These are phyloP conservation scores for Hemileccinum rubropunctum DNA, from an alignment of 768 basidiomycete genomes.

Conservation along the genomic window DNA sequence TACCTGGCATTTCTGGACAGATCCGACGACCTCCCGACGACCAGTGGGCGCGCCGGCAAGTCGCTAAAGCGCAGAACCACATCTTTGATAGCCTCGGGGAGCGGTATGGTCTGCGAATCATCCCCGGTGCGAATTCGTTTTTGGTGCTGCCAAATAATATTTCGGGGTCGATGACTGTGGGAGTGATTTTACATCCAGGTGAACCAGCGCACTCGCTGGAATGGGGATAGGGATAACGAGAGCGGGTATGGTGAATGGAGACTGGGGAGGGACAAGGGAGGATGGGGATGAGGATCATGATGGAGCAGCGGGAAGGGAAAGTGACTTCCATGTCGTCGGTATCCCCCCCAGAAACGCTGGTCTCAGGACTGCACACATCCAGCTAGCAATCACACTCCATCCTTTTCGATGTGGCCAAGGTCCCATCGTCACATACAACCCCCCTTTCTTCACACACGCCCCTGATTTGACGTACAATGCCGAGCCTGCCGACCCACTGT, in stretches of 20 bases:
- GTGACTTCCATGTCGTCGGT: too few species aligned
- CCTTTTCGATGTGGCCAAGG: slow-evolving; percentile 36
- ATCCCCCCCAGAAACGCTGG: too few species aligned
- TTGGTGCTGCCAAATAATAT: slow-evolving; percentile 81
- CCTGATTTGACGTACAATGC: slow-evolving; percentile 48
- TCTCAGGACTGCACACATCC: slow-evolving; percentile 5
- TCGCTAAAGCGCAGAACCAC: slow-evolving; percentile 90
- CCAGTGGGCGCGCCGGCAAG: slow-evolving; percentile 82
- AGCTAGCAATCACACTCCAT: slow-evolving; percentile 9
- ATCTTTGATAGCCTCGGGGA: slow-evolving; percentile 87
- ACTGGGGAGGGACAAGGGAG: background rate
- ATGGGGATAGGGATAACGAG: slow-evolving; percentile 31
- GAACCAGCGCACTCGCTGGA: slow-evolving; percentile 41
- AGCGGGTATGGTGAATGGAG: slow-evolving; percentile 31
- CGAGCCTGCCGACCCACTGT: slow-evolving; percentile 50
- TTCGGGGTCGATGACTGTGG: slow-evolving; percentile 80
- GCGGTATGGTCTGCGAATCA: slow-evolving; percentile 78
- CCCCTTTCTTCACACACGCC: too few species aligned
- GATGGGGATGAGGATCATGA: slow-evolving; percentile 9
- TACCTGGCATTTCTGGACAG: slow-evolving; percentile 85
- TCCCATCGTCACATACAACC: slow-evolving; percentile 50
- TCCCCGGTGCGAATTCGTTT: slow-evolving; percentile 77
- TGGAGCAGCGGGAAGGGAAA: slow-evolving; percentile 28
- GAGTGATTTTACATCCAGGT: slow-evolving; percentile 71
- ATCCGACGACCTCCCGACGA: slow-evolving; percentile 48